Conservation (phyloP, 805 yeast species). For the Yamadazyma phyllophila region DNA sequence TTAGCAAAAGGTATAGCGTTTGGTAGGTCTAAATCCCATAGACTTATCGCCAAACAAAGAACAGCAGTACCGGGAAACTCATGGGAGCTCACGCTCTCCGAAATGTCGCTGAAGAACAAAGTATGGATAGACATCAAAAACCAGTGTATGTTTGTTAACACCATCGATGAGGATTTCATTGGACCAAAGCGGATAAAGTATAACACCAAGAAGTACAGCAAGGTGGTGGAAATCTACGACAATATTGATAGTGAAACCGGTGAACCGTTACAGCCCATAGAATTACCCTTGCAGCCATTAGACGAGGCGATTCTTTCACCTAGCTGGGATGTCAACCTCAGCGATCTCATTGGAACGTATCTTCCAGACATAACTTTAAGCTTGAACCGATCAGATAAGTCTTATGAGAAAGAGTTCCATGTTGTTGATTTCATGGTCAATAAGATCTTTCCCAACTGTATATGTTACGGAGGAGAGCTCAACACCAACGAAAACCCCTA, state of each 20-base stretch:
- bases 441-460: constrained; percentile 37
- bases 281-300: too few relatives aligned
- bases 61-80: neutral
- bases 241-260: neutral
- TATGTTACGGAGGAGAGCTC: constrained; percentile 27
- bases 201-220: neutral
- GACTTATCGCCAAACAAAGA: constrained; percentile 11
- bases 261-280: too few relatives aligned
- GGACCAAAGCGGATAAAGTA: neutral
- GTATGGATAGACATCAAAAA: constrained; percentile 10
- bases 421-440: constrained; percentile 33
- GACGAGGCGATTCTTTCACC: too few relatives aligned
- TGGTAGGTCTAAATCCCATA: constrained; percentile 29
- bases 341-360: neutral
- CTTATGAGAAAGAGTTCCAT: constrained; percentile 15
- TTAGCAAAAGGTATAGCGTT: constrained; percentile 30
- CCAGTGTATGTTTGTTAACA: constrained; percentile 18
- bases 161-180: constrained; percentile 17
- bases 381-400: constrained; percentile 1
- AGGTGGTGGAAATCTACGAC: constrained; percentile 1
- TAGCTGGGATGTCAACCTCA: too few relatives aligned
- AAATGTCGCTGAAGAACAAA: constrained; percentile 8
- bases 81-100: constrained; percentile 12
- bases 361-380: constrained; percentile 4
- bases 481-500: constrained; percentile 30